These are phyloP conservation scores for Phalaenopsis hybrid DNA, from an alignment of 116 monocot species.

Conservation along the genomic window DNA sequence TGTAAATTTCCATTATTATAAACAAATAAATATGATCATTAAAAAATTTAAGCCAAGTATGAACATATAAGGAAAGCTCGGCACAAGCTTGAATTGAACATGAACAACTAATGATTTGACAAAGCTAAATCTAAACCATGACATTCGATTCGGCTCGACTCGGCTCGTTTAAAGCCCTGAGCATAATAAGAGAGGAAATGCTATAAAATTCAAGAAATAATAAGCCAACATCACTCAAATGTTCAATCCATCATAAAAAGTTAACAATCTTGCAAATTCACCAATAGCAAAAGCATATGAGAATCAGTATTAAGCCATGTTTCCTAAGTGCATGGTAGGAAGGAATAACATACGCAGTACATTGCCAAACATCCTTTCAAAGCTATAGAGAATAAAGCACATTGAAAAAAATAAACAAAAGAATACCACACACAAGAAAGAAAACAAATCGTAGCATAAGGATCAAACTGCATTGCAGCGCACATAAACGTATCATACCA, in stretches of 20 bases:
- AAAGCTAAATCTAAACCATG: no score
- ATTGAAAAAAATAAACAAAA: background rate
- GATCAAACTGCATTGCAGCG: no score
- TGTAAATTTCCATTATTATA: no score
- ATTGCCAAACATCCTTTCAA: background rate
- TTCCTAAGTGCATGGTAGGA: background rate
- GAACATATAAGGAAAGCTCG: no score
- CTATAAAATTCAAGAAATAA: background rate
- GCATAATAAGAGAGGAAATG: background rate
- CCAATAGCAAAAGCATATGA: background rate
- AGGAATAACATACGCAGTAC: background rate
- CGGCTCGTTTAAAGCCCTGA: no score
- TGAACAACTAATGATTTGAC: no score
- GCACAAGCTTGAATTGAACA: no score
- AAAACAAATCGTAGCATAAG: background rate
- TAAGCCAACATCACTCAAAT: background rate
- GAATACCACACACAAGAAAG: background rate
- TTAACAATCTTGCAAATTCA: background rate
- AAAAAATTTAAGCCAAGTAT: no score
- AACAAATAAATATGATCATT: no score
- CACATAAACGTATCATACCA: slow-evolving; percentile 5
- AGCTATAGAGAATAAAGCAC: background rate
- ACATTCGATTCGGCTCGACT: no score
- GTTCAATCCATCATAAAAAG: background rate
- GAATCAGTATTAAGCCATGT: background rate